Evolutionary conservation across 1,139 yeast genomes (phyloP), one percentile per base, ranked within the genome.

Genomic region (Blastobotrys petasosporus): DNA sequence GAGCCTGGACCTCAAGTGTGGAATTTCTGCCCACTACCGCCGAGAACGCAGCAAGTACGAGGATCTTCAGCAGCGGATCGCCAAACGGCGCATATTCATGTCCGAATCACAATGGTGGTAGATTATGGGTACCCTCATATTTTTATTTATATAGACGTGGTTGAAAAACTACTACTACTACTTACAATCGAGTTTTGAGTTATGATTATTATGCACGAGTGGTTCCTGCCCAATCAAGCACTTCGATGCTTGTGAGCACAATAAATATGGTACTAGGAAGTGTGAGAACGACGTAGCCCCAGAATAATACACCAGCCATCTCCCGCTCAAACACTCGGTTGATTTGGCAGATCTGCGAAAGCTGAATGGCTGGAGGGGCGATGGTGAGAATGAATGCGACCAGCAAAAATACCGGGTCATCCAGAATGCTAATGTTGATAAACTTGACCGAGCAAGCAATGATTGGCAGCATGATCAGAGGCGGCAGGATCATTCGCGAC

Each of bases 361-460:
- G 73, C 67, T 85, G 94, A 57, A 85, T 84, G 4, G 94, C 94
- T 1, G 94, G 94, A 2, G 94, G 94, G 1, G 90, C 78, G 2
- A 84, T 76, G 4, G 92, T 83, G 42, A 85, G 73, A 17, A 85
- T 71, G 57, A 85, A 85, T 23, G 86, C 77, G 34, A 86, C 88
- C 49, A 85, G 78, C 55, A 85, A 68, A 59, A 85, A 85, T 48
- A 85, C 83, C 16, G 95, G 95, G 63, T 85, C 95, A 63, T 83
- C 90, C 59, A 85, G 70, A 42, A 85, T 83, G 37, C 90, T 81
- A 23, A 83, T 70, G 45, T 75, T 73, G 50, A 82, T 64, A 61
- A 70, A 83, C 64, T 81, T 82, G 52, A 83, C 92, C 46, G 79
- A 68, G 13, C 78, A 54, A 2, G 90, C 80, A 51, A 85, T 79